These are phyloP conservation scores for Cladosporium colombiae DNA, from an alignment of 2,329 filamentous ascomycete species.

Conservation along the genomic window DNA sequence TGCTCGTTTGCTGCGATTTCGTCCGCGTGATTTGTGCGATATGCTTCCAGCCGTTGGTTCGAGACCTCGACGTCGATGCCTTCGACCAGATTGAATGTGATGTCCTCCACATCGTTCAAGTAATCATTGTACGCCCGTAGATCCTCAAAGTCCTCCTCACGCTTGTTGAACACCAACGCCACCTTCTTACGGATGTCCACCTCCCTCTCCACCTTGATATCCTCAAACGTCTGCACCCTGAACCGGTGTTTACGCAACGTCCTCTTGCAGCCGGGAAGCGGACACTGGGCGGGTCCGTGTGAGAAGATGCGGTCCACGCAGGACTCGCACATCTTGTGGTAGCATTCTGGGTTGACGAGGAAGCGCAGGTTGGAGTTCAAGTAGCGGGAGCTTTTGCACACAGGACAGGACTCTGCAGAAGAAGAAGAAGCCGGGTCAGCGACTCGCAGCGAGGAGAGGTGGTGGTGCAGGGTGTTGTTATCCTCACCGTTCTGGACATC, in stretches of 20 bases:
- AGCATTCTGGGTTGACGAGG: constrained; percentile 96
- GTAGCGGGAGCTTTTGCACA: constrained; percentile 96
- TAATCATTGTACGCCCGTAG: constrained; percentile 89
- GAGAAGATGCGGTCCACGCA: constrained; percentile 95
- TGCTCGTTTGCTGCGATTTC: constrained; percentile 54
- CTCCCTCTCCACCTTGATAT: constrained; percentile 85
- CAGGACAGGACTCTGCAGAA: constrained; percentile 76
- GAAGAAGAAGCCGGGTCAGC: constrained; percentile 1
- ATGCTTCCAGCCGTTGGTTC: constrained; percentile 62
- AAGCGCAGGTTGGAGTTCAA: constrained; percentile 93
- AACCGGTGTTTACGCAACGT: constrained; percentile 85
- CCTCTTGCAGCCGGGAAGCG: constrained; percentile 82
- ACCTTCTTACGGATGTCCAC: constrained; percentile 87
- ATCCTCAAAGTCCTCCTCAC: constrained; percentile 86
- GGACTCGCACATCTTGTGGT: constrained; percentile 97
- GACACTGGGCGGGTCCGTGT: constrained; percentile 86
- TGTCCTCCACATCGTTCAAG: constrained; percentile 85
- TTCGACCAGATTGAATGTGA: constrained; percentile 84
- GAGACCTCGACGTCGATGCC: constrained; percentile 68
- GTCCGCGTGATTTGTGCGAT: constrained; percentile 70
- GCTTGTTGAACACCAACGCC: constrained; percentile 75
- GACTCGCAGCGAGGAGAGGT: constrained; percentile 25
- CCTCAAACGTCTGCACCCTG: constrained; percentile 83
- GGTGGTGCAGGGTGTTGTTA: neutral
- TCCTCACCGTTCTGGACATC: constrained; percentile 36